These are phyloP conservation scores for Candida oleophila DNA, from an alignment of 805 yeast genomes.

Conservation along the genomic window DNA sequence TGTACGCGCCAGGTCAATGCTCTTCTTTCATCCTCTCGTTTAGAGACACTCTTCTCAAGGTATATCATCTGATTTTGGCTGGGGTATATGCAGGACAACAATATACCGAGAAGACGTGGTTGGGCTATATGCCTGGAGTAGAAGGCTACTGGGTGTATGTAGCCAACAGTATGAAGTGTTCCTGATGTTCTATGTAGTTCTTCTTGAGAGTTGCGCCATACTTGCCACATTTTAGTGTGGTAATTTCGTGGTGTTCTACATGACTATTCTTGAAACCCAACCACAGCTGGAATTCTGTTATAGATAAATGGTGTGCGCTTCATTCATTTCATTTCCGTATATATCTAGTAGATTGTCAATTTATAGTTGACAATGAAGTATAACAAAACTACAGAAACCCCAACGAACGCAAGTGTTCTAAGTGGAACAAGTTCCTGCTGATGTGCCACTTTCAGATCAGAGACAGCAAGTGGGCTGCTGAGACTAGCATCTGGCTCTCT, in stretches of 20 bases:
- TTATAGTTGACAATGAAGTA: background rate
- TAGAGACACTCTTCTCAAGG: background rate
- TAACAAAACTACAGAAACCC: conserved; percentile 1
- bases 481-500: background rate
- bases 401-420: background rate
- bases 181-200: too few relatives aligned
- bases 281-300: too few relatives aligned
- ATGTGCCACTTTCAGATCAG: background rate
- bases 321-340: background rate
- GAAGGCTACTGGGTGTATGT: too few relatives aligned
- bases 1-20: background rate
- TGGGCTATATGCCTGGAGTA: too few relatives aligned
- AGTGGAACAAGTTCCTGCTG: background rate
- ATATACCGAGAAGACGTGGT: too few relatives aligned
- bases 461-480: background rate
- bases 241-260: too few relatives aligned
- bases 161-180: too few relatives aligned
- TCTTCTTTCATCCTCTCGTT: background rate
- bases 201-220: too few relatives aligned
- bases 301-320: too few relatives aligned
- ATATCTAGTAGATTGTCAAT: background rate
- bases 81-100: background rate
- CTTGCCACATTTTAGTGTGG: too few relatives aligned
- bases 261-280: too few relatives aligned
- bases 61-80: background rate